These are phyloP conservation scores for Brettanomyces custersianus DNA, from an alignment of 805 yeast genomes.

Conservation along the genomic window DNA sequence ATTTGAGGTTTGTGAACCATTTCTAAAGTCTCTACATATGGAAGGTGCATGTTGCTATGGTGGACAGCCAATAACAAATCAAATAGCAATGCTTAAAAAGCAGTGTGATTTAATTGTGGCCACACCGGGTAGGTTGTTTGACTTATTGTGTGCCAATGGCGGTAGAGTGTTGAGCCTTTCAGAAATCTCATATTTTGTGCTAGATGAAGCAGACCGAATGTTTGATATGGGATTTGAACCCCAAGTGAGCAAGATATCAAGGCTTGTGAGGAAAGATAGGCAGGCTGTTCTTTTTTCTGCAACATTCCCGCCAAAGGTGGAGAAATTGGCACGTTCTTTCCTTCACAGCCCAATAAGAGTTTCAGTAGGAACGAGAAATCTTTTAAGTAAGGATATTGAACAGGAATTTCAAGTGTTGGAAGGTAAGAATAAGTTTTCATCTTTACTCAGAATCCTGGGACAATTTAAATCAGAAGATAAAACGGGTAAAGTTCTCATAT, in stretches of 20 bases:
- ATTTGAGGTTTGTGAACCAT: conserved; percentile 51
- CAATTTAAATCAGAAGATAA: conserved; percentile 26
- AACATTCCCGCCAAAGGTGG: conserved; percentile 80
- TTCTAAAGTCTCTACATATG: conserved; percentile 41
- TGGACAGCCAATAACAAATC: conserved; percentile 75
- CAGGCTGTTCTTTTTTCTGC: conserved; percentile 92
- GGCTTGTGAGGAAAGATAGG: conserved; percentile 71
- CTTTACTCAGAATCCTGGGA: conserved; percentile 48
- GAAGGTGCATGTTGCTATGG: conserved; percentile 80
- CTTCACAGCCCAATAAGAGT: conserved; percentile 64
- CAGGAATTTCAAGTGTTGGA: conserved; percentile 61
- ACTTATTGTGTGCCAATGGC: conserved; percentile 70
- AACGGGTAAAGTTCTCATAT: conserved; percentile 55
- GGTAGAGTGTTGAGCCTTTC: conserved; percentile 66
- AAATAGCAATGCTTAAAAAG: conserved; percentile 68
- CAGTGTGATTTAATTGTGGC: conserved; percentile 81
- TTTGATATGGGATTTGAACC: conserved; percentile 98
- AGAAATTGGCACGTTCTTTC: conserved; percentile 58
- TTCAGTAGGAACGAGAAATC: conserved; percentile 68
- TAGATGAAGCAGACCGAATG: conserved; percentile 96
- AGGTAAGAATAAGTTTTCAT: conserved; percentile 46
- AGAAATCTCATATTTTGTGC: conserved; percentile 70
- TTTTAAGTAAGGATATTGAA: conserved; percentile 71
- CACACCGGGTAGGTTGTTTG: conserved; percentile 93
- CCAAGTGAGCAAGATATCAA: conserved; percentile 74